Evolutionary conservation across 1,284 basidiomycete genomes (phyloP).

Genomic region (Phlebopus sp.): DNA sequence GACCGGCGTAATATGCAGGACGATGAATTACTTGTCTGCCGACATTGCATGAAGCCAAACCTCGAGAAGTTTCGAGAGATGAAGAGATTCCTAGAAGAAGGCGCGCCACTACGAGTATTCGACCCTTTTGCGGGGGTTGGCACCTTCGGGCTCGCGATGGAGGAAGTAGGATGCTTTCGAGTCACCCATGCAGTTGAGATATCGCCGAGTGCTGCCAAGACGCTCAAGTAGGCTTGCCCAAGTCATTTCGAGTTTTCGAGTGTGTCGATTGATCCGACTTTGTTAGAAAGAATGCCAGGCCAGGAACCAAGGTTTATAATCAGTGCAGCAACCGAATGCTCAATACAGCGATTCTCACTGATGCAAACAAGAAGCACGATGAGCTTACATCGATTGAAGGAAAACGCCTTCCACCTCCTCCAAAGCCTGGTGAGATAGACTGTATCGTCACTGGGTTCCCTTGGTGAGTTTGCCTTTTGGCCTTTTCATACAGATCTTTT

Average conservation of each 20-base stretch:
- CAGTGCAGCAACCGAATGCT: constrained; percentile 64
- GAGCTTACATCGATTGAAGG: constrained; percentile 39
- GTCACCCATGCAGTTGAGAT: constrained; percentile 68
- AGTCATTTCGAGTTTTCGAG: neutral
- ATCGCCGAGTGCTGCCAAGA: constrained; percentile 64
- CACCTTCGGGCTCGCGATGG: constrained; percentile 59
- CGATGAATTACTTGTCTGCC: constrained; percentile 44
- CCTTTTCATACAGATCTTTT: neutral
- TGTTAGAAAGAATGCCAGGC: constrained; percentile 45
- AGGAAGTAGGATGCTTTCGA: constrained; percentile 48
- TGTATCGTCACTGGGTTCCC: constrained; percentile 69
- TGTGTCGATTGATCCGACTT: constrained; percentile 3
- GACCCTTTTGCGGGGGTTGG: constrained; percentile 69
- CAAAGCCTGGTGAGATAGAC: constrained; percentile 52
- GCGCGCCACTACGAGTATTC: constrained; percentile 43
- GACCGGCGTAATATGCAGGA: constrained; percentile 29
- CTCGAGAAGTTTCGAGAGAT: constrained; percentile 33
- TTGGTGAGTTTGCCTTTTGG: constrained; percentile 48
- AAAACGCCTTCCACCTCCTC: constrained; percentile 39
- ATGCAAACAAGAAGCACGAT: constrained; percentile 37
- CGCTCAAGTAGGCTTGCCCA: constrained; percentile 46
- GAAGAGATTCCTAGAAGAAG: constrained; percentile 24
- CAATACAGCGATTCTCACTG: constrained; percentile 49
- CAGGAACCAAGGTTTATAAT: constrained; percentile 45
- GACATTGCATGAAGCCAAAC: constrained; percentile 40